A percentile compares a stretch with the other conserved stretches of the same genome.
Conservation (phyloP, 2,329 filamentous ascomycete genomes). For the Colletotrichum melonis region DNA sequence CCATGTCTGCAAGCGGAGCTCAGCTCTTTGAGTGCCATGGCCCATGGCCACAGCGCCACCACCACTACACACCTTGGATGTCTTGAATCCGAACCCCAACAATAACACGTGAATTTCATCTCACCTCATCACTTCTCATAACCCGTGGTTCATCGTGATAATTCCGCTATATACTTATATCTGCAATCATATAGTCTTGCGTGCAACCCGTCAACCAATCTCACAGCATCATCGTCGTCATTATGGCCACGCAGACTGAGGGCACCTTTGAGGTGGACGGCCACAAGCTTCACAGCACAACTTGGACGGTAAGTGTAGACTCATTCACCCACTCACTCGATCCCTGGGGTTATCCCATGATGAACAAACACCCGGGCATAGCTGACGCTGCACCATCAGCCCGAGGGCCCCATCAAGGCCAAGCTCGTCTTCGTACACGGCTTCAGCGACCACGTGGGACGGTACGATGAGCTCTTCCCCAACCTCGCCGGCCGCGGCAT, state of each 20-base stretch:
- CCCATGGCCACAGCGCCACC: constrained; percentile 1
- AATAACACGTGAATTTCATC: constrained; percentile 12
- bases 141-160: neutral
- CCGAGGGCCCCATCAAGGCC: constrained; percentile 68
- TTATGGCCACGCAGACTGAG: constrained; percentile 58
- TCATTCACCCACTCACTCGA: neutral
- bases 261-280: constrained; percentile 60
- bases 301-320: constrained; percentile 63
- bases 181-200: neutral
- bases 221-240: neutral
- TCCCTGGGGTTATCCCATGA: neutral
- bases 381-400: constrained; percentile 51
- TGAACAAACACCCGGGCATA: neutral
- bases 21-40: neutral
- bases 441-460: constrained; percentile 86
- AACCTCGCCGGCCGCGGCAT: constrained; percentile 78
- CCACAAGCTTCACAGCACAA: constrained; percentile 65
- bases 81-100: neutral
- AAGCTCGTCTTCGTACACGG: constrained; percentile 88
- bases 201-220: neutral
- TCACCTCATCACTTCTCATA: neutral
- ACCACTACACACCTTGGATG: neutral
- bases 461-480: constrained; percentile 81
- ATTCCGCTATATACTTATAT: neutral
- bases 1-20: constrained; percentile 15